Percentiles rank a stretch among this genome's conserved stretches.
These are phyloP conservation scores for Mycena latifolia DNA, from an alignment of 768 basidiomycete genomes.

Conservation along the genomic window DNA sequence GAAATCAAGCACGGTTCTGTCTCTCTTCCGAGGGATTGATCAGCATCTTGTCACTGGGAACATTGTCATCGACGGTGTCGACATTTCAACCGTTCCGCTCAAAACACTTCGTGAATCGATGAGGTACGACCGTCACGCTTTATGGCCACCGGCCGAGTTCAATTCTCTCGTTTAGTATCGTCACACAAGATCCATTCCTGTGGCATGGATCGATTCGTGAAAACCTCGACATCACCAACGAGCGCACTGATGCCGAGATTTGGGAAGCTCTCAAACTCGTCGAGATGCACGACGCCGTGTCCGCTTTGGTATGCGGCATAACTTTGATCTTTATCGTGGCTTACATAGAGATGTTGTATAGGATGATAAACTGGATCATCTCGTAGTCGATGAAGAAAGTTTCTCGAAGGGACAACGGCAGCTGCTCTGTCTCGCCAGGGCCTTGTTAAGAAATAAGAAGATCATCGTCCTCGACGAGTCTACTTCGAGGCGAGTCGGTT, in stretches of 20 bases:
- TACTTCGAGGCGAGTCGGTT: constrained; percentile 18
- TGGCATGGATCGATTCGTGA: constrained; percentile 33
- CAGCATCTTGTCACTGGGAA: constrained; percentile 31
- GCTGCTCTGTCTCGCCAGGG: constrained; percentile 31
- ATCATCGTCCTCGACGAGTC: constrained; percentile 31
- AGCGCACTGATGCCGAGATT: constrained; percentile 23
- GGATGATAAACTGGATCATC: constrained; percentile 31
- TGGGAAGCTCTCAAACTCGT: constrained; percentile 32
- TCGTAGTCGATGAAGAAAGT: constrained; percentile 30
- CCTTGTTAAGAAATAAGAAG: constrained; percentile 21
- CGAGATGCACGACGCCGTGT: constrained; percentile 30
- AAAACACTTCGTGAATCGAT: constrained; percentile 26
- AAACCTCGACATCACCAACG: constrained; percentile 23
- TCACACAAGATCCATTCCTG: constrained; percentile 32
- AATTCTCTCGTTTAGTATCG: constrained; percentile 11
- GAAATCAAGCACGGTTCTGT: constrained; percentile 28
- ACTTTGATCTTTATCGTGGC: neutral
- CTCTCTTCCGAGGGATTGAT: constrained; percentile 29
- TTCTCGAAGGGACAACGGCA: constrained; percentile 32
- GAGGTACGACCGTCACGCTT: constrained; percentile 11
- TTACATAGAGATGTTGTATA: neutral
- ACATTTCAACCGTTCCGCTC: constrained; percentile 23
- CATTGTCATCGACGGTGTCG: constrained; percentile 26
- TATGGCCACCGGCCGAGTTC: neutral
- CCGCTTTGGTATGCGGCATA: constrained; percentile 10